phyloP scores from a whole-genome alignment of 2,329 filamentous ascomycete species.

The Arthrobotrys sphaeroides region DNA sequence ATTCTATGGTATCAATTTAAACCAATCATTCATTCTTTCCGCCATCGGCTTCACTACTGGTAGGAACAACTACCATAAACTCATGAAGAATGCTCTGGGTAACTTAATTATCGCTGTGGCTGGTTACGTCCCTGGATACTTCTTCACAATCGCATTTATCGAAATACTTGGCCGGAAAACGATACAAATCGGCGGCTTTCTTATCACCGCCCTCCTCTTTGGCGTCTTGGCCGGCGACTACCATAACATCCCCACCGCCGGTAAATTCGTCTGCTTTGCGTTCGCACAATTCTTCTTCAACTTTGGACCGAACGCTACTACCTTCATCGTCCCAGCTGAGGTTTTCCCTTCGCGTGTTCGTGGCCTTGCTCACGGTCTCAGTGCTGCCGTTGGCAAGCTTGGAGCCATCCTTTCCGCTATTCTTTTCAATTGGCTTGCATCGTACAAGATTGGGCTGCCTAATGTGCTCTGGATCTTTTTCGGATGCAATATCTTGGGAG shows the following conservation, averaged over 20 bases:
- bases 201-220: constrained; percentile 1
- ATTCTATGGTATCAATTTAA: constrained; percentile 59
- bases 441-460: constrained; percentile 55
- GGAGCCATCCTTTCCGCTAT: constrained; percentile 62
- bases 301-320: constrained; percentile 60
- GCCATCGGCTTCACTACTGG: constrained; percentile 60
- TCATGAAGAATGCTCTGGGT: constrained; percentile 60
- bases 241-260: constrained; percentile 32
- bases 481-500: constrained; percentile 56
- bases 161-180: constrained; percentile 69
- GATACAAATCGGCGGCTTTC: constrained; percentile 69
- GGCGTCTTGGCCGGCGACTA: constrained; percentile 48
- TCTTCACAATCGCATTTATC: constrained; percentile 58
- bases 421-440: constrained; percentile 69
- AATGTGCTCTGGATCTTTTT: constrained; percentile 58
- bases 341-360: constrained; percentile 61
- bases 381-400: constrained; percentile 60
- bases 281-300: constrained; percentile 57
- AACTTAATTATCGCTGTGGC: constrained; percentile 60
- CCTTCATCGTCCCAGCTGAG: constrained; percentile 61
- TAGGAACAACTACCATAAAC: constrained; percentile 58
- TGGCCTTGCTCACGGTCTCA: constrained; percentile 60
- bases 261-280: constrained; percentile 50
- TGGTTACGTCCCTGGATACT: constrained; percentile 59
- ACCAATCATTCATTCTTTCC: constrained; percentile 59